Percentiles rank a stretch among this genome's conserved stretches.
Conservation (phyloP, 306 rosid genomes). For the Prunus mira region DNA sequence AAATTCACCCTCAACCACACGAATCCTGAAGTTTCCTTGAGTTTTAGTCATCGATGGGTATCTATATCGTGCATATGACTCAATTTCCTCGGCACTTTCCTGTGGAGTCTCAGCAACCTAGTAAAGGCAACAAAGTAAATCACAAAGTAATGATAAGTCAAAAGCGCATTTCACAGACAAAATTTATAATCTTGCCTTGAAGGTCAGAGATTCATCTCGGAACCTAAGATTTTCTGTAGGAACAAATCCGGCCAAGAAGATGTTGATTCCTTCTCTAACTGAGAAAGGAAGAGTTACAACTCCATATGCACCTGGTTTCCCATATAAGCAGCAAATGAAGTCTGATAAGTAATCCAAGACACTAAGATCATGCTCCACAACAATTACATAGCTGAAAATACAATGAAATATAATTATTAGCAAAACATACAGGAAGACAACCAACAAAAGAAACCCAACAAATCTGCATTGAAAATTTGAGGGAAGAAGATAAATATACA, state of each 20-base stretch:
- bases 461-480: background rate
- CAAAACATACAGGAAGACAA: background rate
- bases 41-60: slow-evolving; percentile 94
- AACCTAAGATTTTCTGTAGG: slow-evolving; percentile 97
- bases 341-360: slow-evolving; percentile 98
- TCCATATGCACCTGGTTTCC: slow-evolving; percentile 99
- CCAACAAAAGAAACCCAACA: background rate
- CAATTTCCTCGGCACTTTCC: slow-evolving; percentile 88
- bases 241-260: slow-evolving; percentile 97
- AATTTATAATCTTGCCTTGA: slow-evolving; percentile 53
- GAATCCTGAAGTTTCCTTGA: slow-evolving; percentile 83
- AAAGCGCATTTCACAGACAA: background rate
- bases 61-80: slow-evolving; percentile 84
- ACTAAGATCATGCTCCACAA: slow-evolving; percentile 98
- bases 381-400: slow-evolving; percentile 89
- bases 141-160: background rate
- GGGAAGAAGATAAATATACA: background rate
- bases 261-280: slow-evolving; percentile 97
- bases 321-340: slow-evolving; percentile 96
- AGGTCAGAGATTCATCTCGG: slow-evolving; percentile 89
- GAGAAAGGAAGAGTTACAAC: slow-evolving; percentile 99
- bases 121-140: slow-evolving; percentile 27
- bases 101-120: slow-evolving; percentile 99
- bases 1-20: slow-evolving; percentile 86
- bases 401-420: slow-evolving; percentile 5